Percentiles rank a stretch among this genome's conserved stretches.
phyloP scores from a whole-genome alignment of 2,329 filamentous ascomycete genomes.

The Orbilia blumenaviensis region DNA sequence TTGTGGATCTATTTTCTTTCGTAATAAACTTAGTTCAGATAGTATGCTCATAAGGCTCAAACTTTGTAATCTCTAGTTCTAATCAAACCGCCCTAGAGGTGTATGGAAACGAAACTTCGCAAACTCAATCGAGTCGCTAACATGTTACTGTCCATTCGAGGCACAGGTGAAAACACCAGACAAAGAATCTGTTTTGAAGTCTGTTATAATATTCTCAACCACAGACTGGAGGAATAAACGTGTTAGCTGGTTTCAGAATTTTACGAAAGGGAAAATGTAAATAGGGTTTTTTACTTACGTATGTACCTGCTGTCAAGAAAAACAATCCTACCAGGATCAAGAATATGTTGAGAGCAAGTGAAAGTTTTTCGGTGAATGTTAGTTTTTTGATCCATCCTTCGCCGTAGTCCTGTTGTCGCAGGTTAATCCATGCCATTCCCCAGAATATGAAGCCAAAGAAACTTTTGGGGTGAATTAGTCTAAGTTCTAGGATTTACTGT shows the following conservation, averaged over 20 bases:
- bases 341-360: conserved; percentile 73
- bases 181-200: conserved; percentile 72
- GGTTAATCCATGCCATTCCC: conserved; percentile 81
- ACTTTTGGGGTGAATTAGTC: conserved; percentile 82
- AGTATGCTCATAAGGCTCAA: neutral
- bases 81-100: neutral
- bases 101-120: neutral
- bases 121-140: neutral
- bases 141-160: conserved; percentile 69
- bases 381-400: conserved; percentile 57
- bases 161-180: conserved; percentile 78
- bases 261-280: conserved; percentile 55
- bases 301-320: conserved; percentile 83
- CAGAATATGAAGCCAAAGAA: conserved; percentile 97
- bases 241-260: conserved; percentile 26
- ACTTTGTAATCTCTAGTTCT: neutral
- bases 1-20: neutral
- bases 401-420: conserved; percentile 66
- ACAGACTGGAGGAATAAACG: conserved; percentile 14
- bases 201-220: conserved; percentile 77
- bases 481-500: conserved; percentile 72
- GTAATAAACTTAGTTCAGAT: neutral
- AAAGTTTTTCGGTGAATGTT: conserved; percentile 63
- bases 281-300: conserved; percentile 66
- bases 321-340: conserved; percentile 80